These are phyloP conservation scores for Eucalyptus brandiana DNA, from an alignment of 345 rosid species.

Conservation along the genomic window DNA sequence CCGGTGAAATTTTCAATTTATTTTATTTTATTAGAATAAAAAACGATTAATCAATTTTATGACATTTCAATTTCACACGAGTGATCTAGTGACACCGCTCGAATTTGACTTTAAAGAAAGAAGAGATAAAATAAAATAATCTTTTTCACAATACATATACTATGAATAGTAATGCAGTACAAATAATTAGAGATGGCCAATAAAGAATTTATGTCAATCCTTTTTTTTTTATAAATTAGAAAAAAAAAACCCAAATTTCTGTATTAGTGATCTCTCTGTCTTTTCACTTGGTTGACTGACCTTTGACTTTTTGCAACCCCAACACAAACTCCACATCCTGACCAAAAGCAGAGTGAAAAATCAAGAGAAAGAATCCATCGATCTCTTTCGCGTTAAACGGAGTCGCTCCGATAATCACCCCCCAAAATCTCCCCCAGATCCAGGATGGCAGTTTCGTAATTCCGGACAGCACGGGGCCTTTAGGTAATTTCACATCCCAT, in stretches of 20 bases:
- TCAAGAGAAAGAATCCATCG: background rate
- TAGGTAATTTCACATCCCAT: background rate
- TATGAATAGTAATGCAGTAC: no score
- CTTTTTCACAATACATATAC: no score
- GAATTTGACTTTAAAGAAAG: no score
- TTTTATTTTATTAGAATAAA: no score
- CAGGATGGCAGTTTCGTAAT: background rate
- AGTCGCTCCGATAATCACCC: background rate
- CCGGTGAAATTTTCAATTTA: no score
- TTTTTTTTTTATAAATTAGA: background rate
- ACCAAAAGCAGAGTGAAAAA: background rate
- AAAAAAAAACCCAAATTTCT: background rate
- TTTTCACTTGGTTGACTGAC: background rate
- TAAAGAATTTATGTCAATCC: background rate
- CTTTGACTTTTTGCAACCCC: background rate
- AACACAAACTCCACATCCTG: background rate
- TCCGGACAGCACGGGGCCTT: background rate
- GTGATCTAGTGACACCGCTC: fast-evolving
- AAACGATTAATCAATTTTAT: fast-evolving
- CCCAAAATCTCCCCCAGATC: background rate
- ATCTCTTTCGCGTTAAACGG: background rate
- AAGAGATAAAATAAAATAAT: no score
- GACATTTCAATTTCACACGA: no score
- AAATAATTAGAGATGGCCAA: background rate
- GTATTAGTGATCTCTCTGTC: background rate